A percentile compares a stretch with the other conserved stretches of the same genome.
phyloP scores from a whole-genome alignment of 352 stramenopile species.

The Phytophthora nicotianae region DNA sequence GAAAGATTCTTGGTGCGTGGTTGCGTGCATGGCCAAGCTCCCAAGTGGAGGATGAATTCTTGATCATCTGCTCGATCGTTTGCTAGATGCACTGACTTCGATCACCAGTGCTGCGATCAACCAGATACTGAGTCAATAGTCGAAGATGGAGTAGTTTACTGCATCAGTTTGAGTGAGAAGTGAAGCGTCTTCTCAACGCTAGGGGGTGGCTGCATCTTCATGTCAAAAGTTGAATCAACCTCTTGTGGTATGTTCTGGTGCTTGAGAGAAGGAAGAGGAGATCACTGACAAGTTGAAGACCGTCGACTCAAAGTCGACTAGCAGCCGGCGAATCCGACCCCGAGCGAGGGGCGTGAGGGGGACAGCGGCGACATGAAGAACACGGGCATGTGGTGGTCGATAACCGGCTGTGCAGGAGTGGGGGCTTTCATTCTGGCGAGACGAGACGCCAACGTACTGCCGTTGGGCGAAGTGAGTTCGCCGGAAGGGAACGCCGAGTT shows the following conservation, averaged over 20 bases:
- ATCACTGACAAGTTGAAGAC: slow-evolving; percentile 20
- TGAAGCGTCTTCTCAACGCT: slow-evolving; percentile 18
- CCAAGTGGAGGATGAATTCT: slow-evolving; percentile 11
- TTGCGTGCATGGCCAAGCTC: background rate
- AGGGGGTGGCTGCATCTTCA: slow-evolving; percentile 31
- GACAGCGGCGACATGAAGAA: slow-evolving; percentile 61
- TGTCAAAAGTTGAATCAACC: slow-evolving; percentile 1
- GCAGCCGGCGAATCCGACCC: slow-evolving; percentile 28
- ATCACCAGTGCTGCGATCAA: slow-evolving; percentile 27
- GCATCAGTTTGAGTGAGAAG: slow-evolving; percentile 21
- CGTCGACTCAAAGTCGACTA: slow-evolving; percentile 32
- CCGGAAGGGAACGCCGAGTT: slow-evolving; percentile 33
- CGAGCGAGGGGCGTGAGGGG: slow-evolving; percentile 19
- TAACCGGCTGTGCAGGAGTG: slow-evolving; percentile 38
- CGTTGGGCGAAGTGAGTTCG: slow-evolving; percentile 25
- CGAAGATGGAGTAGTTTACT: slow-evolving; percentile 18
- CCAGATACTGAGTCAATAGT: slow-evolving; percentile 11
- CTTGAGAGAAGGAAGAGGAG: slow-evolving; percentile 27
- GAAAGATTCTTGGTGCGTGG: background rate
- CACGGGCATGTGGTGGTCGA: slow-evolving; percentile 75
- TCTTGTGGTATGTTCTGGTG: slow-evolving; percentile 33
- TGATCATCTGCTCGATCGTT: slow-evolving; percentile 21
- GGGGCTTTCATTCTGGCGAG: slow-evolving; percentile 34
- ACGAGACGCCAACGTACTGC: slow-evolving; percentile 28
- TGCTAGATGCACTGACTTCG: slow-evolving; percentile 23